Conservation (phyloP, 2,329 filamentous ascomycete genomes). For the Pseudogymnoascus pannorum region DNA sequence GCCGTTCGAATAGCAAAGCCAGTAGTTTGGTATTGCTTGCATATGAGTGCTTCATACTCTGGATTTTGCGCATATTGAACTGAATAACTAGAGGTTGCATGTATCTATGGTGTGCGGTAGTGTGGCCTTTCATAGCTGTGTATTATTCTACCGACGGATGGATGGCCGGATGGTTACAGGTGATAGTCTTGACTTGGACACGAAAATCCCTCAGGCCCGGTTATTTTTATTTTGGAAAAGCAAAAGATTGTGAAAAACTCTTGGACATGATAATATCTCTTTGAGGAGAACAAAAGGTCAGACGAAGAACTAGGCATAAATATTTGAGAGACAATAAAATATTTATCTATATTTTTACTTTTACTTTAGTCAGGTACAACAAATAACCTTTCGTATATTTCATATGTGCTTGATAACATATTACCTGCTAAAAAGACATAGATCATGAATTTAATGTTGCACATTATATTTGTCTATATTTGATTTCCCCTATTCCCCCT, state of each 20-base stretch:
- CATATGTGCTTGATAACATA: background rate
- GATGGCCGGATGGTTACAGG: background rate
- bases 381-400: background rate
- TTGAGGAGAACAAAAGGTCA: background rate
- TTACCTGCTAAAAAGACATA: background rate
- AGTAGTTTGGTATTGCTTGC: background rate
- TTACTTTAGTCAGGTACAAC: background rate
- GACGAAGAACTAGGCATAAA: background rate
- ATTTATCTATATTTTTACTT: background rate
- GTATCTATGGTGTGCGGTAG: constrained; percentile 1
- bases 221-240: background rate
- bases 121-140: background rate
- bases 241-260: background rate
- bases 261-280: background rate
- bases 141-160: background rate
- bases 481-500: background rate
- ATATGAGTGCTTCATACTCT: background rate
- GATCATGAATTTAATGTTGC: background rate
- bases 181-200: background rate
- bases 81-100: background rate
- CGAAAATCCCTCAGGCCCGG: background rate
- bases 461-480: background rate
- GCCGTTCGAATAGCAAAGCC: background rate
- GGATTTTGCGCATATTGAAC: background rate
- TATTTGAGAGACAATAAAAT: background rate